Evolutionary conservation across 2,329 filamentous ascomycete genomes (phyloP), one percentile per base, ranked within the genome.

Genomic region (Alternaria gansuensis): DNA sequence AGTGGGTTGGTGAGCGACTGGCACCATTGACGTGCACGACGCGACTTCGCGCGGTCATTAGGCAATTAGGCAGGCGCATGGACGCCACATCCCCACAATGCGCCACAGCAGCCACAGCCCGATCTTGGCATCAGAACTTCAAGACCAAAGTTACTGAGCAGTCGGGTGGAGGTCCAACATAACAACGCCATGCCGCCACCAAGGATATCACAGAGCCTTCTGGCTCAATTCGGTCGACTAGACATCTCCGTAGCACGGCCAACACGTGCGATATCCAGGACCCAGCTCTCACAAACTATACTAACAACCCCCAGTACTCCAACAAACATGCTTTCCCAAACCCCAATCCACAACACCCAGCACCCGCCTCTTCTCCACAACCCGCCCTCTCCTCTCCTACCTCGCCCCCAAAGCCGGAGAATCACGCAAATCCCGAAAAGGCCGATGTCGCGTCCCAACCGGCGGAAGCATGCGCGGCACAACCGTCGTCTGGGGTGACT

Each of bases 401-500:
- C 90, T 98, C 46, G 86, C 91, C 57, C 94, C 94, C 33, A 90
- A 87, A 71, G 80, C 89, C 70, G 87, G 91, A 65, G 93, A 92
- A 76, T 90, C 88, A 74, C 92, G 91, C 78, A 96, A 96, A 83
- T 93, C 93, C 68, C 86, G 85, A 65, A 97, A 97, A 81, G 95
- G 94, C 37, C 87, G 93, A 2, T 90, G 91, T 49, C 88, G 92
- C 70, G 93, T 98, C 48, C 87, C 91, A 24, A 99, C 93, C 0
- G 95, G 95, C 62, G 95, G 95, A 61, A 96, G 91, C 54, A 88
- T 86, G 34, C 93, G 96, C 77, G 95, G 95, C 68, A 99, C 95
- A 34, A 98, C 94, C 0, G 90, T 99, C 21, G 88, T 96, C 57
- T 98, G 93, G 92, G 95, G 95, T 54, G 93, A 98, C 78, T 99